Base-by-base conservation (phyloP, 2,329 filamentous ascomycete species). In the Diaporthe longicolla region DNA sequence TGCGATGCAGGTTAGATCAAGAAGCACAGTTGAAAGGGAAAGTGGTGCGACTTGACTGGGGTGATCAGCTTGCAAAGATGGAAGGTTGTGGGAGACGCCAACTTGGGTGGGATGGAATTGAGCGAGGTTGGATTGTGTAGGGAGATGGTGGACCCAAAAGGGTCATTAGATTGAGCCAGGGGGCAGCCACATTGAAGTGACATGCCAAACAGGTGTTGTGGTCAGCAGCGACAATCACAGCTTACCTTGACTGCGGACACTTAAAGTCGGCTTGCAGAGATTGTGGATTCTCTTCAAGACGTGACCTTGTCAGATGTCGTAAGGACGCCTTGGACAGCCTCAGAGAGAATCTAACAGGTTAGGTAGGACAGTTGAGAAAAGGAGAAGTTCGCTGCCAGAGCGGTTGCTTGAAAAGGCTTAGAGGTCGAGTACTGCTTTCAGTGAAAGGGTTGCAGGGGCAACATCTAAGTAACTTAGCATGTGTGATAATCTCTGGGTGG, bases 401-500 rank as follows among this genome's bases (percentile, higher is more conserved):
- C 5, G 3, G n/a, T 1, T 1, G 10, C 26, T 15, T 17, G 24
- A 50, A 1, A n/a, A 5, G 21, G 8, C 4, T 19, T 3, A 19
- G 35, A 10, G 13, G 1, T 19, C 3, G 11, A 4, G 7, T 17
- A 13, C 15, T 24, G 19, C 35, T 32, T 35, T 43, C 61, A 24
- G 26, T 48, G 8, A 48, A 48, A 4, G 48, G 10, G 48, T 50
- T 52, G 13, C 13, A 26, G n/a, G 40, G 45, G 9, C 10, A 37
- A 63, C 29, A 32, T 32, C 4, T 24, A 17, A 43, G 11, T 35
- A 10, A n/a, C 35, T 37, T 13, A 7, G 8, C 11, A 26, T n/a
- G n/a, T 13, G 21, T 8, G 9, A 21, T 15, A 52, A 19, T n/a
- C 4, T 15, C 29, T 11, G n/a, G 7, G 1, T 4, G 21, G n/a